These are phyloP conservation scores for Rhododendron ovatum DNA, from an alignment of 148 eudicot species.

Conservation along the genomic window DNA sequence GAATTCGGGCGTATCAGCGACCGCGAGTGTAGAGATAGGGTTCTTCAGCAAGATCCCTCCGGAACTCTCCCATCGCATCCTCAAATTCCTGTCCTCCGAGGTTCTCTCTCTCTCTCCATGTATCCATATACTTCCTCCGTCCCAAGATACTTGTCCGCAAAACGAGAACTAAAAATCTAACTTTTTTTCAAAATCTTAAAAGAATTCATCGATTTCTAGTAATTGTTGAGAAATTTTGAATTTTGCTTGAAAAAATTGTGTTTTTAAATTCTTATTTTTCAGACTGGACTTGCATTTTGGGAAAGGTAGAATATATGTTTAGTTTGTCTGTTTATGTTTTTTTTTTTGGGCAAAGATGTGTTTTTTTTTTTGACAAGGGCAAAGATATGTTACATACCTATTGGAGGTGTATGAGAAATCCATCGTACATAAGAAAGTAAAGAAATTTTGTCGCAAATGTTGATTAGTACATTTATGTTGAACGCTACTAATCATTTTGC, in stretches of 20 bases:
- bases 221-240: no score
- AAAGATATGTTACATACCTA: no score
- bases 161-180: no score
- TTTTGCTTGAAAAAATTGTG: neutral
- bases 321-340: no score
- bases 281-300: neutral
- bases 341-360: no score
- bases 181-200: no score
- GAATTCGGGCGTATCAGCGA: constrained; percentile 4
- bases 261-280: no score
- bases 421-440: neutral
- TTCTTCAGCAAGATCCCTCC: constrained; percentile 74
- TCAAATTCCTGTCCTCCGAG: constrained; percentile 97
- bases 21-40: constrained; percentile 53
- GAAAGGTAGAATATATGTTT: no score
- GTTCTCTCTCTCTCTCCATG: constrained; percentile 19
- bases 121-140: neutral
- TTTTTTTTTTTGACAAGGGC: no score
- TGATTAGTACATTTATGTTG: neutral
- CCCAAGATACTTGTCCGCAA: no score
- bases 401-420: neutral
- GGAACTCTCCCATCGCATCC: constrained; percentile 76
- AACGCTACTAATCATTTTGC: neutral
- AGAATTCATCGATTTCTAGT: neutral
- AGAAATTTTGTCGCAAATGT: neutral